phyloP scores from a whole-genome alignment of 2,329 filamentous ascomycete species.

The Pyrenochaeta sp. region DNA sequence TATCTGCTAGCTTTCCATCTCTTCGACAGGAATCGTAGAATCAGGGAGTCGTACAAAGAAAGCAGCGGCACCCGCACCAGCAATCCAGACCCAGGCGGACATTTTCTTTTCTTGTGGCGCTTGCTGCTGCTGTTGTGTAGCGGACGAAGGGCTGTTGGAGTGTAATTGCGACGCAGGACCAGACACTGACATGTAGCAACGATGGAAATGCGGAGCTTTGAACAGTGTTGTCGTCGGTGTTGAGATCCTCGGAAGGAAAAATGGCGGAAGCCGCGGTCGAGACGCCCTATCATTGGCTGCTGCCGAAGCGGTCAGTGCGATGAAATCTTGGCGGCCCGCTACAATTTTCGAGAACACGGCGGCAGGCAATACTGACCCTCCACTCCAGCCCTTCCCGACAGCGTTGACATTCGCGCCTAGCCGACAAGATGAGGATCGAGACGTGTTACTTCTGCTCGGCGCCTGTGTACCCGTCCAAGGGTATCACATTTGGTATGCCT shows the following conservation, averaged over 20 bases:
- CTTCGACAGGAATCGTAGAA: not conserved
- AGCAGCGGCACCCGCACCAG: constrained; percentile 70
- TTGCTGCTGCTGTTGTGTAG: constrained; percentile 7
- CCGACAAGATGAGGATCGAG: constrained; percentile 48
- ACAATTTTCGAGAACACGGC: constrained; percentile 25
- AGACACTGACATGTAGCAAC: not conserved
- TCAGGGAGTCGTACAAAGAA: constrained; percentile 63
- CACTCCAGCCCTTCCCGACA: constrained; percentile 15
- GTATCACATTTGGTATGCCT: constrained; percentile 72
- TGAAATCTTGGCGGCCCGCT: constrained; percentile 30
- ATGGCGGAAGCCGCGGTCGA: constrained; percentile 34
- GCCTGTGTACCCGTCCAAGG: constrained; percentile 57
- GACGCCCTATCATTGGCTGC: constrained; percentile 20
- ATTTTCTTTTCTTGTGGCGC: constrained; percentile 51
- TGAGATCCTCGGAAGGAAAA: constrained; percentile 17
- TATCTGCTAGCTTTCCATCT: not conserved
- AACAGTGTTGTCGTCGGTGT: constrained; percentile 9
- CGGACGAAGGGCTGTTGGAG: not conserved
- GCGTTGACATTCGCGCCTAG: constrained; percentile 11
- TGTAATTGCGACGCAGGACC: constrained; percentile 8
- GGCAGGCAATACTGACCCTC: constrained; percentile 10
- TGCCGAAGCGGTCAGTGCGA: constrained; percentile 6
- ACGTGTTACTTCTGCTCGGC: constrained; percentile 74
- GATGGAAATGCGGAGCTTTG: not conserved
- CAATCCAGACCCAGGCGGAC: constrained; percentile 67